phyloP scores from a whole-genome alignment of 371 early-diverging fungal species.

The Fennellomyces sp. region DNA sequence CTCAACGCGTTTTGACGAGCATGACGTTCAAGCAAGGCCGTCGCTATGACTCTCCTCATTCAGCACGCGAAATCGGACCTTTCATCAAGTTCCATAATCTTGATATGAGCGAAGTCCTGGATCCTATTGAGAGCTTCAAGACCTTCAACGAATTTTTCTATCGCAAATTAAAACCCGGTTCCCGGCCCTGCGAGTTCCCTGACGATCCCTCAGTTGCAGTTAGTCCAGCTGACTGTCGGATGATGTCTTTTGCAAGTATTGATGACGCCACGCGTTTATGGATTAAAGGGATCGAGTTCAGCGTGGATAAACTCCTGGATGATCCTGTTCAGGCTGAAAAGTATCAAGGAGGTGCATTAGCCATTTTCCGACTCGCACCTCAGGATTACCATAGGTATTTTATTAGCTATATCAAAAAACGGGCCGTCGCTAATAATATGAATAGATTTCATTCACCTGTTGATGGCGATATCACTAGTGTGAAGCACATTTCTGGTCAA shows the following conservation, averaged over 20 bases:
- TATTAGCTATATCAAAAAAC: too few species aligned
- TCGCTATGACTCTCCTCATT: constrained; percentile 74
- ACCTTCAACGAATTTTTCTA: constrained; percentile 92
- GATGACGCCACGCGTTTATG: constrained; percentile 75
- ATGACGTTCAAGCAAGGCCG: constrained; percentile 78
- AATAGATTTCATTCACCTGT: constrained; percentile 79
- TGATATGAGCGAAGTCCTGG: constrained; percentile 60
- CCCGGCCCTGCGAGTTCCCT: constrained; percentile 66
- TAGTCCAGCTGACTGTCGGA: constrained; percentile 83
- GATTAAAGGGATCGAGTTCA: constrained; percentile 88
- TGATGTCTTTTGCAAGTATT: constrained; percentile 73
- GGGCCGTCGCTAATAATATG: too few species aligned
- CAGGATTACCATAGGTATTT: constrained; percentile 91
- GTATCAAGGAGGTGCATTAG: constrained; percentile 71
- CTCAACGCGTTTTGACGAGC: constrained; percentile 58
- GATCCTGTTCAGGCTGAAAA: constrained; percentile 55
- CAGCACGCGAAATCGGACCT: constrained; percentile 68
- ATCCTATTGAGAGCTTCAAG: constrained; percentile 70
- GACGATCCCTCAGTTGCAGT: constrained; percentile 71
- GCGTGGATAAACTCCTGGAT: constrained; percentile 58
- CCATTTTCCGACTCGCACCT: constrained; percentile 85
- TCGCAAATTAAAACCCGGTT: constrained; percentile 75
- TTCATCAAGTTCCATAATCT: constrained; percentile 83
- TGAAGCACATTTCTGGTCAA: constrained; percentile 65
- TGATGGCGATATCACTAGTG: constrained; percentile 67